These are phyloP conservation scores for Pilobolus umbonatus DNA, from an alignment of 192 early-diverging fungal species.

Conservation along the genomic window DNA sequence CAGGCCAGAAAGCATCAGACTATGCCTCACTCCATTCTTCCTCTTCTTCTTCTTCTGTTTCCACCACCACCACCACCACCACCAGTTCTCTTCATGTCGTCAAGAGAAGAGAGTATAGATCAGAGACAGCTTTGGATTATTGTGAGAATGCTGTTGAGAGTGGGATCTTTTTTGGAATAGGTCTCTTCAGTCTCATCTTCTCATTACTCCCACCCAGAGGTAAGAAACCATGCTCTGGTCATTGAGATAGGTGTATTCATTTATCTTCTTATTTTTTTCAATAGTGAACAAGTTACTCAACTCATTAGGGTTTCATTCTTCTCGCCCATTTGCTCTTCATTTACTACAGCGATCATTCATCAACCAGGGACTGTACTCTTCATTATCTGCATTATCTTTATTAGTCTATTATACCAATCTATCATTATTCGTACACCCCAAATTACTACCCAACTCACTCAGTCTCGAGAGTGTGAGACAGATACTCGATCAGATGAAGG, in stretches of 20 bases:
- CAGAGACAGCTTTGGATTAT: not conserved
- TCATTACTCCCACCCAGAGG: slow-evolving; percentile 33
- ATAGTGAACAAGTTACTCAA: slow-evolving; percentile 27
- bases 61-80: not conserved
- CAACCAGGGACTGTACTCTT: slow-evolving; percentile 21
- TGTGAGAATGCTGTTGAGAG: slow-evolving; percentile 19
- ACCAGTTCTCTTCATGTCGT: not conserved
- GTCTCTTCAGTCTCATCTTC: slow-evolving; percentile 33
- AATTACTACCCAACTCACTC: slow-evolving; percentile 22
- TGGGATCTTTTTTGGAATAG: slow-evolving; percentile 36
- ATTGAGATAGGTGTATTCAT: not conserved
- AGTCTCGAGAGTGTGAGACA: slow-evolving; percentile 11
- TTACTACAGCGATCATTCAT: slow-evolving; percentile 26
- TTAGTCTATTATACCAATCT: slow-evolving; percentile 32
- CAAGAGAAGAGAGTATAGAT: not conserved
- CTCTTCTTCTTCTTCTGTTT: not conserved
- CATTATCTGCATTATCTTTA: slow-evolving; percentile 18
- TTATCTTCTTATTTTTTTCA: not conserved
- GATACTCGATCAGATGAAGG: slow-evolving; percentile 29
- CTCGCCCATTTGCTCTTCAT: slow-evolving; percentile 29
- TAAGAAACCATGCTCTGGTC: not conserved
- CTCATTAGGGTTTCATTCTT: slow-evolving; percentile 32
- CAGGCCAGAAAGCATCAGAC: slow-evolving; percentile 26
- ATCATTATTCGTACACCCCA: slow-evolving; percentile 28
- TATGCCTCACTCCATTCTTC: slow-evolving; percentile 9